Conservation (phyloP, 108 stramenopile species). For the Nitzschia palea region DNA sequence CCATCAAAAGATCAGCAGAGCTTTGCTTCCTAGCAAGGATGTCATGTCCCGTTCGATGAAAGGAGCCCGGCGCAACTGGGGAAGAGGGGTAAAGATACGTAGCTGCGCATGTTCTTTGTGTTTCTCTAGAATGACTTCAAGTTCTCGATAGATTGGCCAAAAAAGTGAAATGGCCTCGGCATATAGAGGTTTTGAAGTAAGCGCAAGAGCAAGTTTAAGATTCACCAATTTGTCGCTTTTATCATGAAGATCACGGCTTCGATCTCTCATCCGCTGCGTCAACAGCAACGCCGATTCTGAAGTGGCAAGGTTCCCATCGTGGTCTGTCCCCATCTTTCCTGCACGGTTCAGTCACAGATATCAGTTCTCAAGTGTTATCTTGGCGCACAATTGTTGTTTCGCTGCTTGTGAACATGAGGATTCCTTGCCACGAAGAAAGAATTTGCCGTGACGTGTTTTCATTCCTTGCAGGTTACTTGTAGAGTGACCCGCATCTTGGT, state of each 20-base stretch:
- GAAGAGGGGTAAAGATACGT: not conserved
- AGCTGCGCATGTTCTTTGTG: conserved; percentile 11
- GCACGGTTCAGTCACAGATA: no score
- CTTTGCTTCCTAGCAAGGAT: not conserved
- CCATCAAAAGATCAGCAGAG: no score
- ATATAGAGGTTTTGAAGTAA: conserved; percentile 21
- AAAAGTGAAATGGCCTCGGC: conserved; percentile 27
- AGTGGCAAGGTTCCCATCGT: no score
- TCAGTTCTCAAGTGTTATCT: no score
- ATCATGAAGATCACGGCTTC: conserved; percentile 14
- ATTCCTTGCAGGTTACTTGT: no score
- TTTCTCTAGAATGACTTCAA: conserved; percentile 5
- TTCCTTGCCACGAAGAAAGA: no score
- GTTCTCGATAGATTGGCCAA: conserved; percentile 18
- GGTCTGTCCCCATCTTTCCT: no score
- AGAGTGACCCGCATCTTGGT: no score
- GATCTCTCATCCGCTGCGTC: conserved; percentile 1
- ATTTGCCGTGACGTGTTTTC: no score
- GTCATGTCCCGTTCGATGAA: conserved; percentile 5
- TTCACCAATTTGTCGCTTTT: conserved; percentile 16
- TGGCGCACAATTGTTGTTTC: no score
- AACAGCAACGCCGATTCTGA: no score
- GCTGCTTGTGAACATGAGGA: no score
- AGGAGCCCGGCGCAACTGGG: not conserved
- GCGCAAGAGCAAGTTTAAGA: conserved; percentile 13